Evolutionary conservation across 305 asterid genomes (phyloP), one percentile per base, ranked within the genome.

Genomic region (Fraxinus floribunda): DNA sequence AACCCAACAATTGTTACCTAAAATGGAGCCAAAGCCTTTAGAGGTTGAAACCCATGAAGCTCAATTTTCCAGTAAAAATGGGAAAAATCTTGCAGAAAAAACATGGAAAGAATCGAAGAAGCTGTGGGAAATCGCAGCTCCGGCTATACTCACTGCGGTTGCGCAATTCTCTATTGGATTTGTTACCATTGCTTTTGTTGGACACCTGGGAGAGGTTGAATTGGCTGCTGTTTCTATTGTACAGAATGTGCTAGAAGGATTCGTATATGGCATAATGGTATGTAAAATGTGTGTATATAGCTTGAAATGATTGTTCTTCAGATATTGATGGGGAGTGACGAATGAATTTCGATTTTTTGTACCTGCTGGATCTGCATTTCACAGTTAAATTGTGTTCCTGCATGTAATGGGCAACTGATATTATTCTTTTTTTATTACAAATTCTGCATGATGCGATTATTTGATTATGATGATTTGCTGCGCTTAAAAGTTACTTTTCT

Each of bases 161-260:
- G 87, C 95, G 0, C 96, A 91, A 52, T 94, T 91, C 85, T 94
- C 98, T 2, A 76, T 90, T 57, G 94, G 90, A 7, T 83, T 89
- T 34, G 93, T 93, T 46, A 90, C 96, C 9, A 68, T 88, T 26
- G 94, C 98, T 0, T 94, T 91, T 57, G 96, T 86, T 13, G 98
- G 98, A 0, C 97, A 91, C 75, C 86, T 94, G 11, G 98, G 98
- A 3, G 89, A 87, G 75, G 80, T 88, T 30, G 96, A 94, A 72
- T 94, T 94, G 55, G 98, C 98, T 70, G 97, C 97, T 24, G 94
- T 93, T 49, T 93, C 98, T 0, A 88, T 87, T 35, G 96, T 94
- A 5, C 97, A 93, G 87, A 91, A 91, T 83, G 98, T 93, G 3
- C 84, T 94, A 24, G 92, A 90, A 71, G 97, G 97, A 44, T 91